phyloP scores from a whole-genome alignment of 148 eudicot species.

The Amaranthus palmeri region DNA sequence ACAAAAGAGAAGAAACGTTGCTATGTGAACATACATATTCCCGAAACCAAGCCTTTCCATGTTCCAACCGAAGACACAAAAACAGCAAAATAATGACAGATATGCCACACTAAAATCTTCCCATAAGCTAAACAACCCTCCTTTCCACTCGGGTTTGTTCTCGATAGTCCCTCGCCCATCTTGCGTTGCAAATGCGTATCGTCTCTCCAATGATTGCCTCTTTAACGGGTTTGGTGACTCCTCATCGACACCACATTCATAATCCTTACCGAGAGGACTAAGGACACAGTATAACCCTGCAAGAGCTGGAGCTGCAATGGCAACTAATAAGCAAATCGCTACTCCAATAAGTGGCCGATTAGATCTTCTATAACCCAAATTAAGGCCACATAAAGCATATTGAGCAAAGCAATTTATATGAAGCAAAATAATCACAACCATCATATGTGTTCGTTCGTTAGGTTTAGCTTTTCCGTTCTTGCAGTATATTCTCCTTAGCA shows the following conservation, averaged over 20 bases:
- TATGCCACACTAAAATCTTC: conserved; percentile 74
- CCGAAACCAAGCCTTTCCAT: conserved; percentile 97
- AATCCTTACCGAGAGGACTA: conserved; percentile 90
- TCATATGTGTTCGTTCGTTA: conserved; percentile 68
- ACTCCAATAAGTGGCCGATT: conserved; percentile 75
- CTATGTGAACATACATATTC: conserved; percentile 94
- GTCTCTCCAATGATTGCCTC: conserved; percentile 43
- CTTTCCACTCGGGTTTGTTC: conserved; percentile 66
- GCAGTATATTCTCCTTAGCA: conserved; percentile 66
- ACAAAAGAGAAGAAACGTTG: conserved; percentile 82
- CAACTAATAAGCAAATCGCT: conserved; percentile 58
- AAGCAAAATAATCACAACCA: conserved; percentile 42
- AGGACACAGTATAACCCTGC: conserved; percentile 74
- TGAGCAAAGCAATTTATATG: conserved; percentile 60
- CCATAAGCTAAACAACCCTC: conserved; percentile 76
- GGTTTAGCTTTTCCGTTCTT: conserved; percentile 83
- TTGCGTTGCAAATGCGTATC: conserved; percentile 55
- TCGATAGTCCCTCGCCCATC: conserved; percentile 43
- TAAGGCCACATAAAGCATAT: conserved; percentile 53
- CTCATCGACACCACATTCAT: conserved; percentile 47
- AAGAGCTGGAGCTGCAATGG: conserved; percentile 80
- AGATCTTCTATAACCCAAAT: conserved; percentile 61
- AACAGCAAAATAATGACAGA: conserved; percentile 72
- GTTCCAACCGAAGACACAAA: conserved; percentile 97
- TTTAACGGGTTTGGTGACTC: conserved; percentile 47